phyloP scores from a whole-genome alignment of 257 asterid genomes.

The Solanum bukasovii region DNA sequence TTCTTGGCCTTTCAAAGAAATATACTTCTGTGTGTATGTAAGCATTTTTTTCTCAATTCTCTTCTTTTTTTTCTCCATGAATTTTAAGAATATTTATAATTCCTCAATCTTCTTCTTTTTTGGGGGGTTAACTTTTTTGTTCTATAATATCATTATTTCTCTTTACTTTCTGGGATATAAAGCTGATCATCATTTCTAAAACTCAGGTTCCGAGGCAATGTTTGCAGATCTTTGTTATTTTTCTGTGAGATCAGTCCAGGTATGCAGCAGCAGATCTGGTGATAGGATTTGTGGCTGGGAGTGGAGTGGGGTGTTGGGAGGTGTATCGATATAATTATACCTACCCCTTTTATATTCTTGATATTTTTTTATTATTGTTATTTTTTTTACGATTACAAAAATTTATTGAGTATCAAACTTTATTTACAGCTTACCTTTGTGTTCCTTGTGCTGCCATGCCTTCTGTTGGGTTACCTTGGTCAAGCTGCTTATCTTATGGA shows the following conservation, averaged over 20 bases:
- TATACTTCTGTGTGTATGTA: background rate
- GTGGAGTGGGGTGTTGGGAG: background rate
- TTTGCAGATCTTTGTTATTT: conserved; percentile 98
- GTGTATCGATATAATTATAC: background rate
- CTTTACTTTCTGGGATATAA: conserved; percentile 8
- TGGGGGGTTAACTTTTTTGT: background rate
- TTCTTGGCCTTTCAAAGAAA: background rate
- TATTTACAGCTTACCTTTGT: conserved; percentile 75
- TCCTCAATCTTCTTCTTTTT: background rate
- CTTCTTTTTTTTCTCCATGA: background rate
- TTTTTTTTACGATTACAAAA: background rate
- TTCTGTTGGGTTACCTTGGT: conserved; percentile 91
- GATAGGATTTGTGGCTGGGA: background rate
- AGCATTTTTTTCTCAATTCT: background rate
- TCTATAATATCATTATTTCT: background rate
- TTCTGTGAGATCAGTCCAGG: conserved; percentile 95
- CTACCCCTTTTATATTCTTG: background rate
- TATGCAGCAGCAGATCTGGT: conserved; percentile 10
- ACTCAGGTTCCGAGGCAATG: conserved; percentile 98
- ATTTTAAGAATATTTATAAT: background rate
- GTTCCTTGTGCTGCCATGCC: conserved; percentile 87
- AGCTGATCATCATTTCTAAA: conserved; percentile 41
- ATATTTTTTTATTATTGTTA: too few relatives aligned
- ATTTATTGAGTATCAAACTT: conserved; percentile 6
- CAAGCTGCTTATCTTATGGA: conserved; percentile 98